Base-by-base conservation (phyloP, 176 grass and related monocot species). In the Carex kokanica region DNA sequence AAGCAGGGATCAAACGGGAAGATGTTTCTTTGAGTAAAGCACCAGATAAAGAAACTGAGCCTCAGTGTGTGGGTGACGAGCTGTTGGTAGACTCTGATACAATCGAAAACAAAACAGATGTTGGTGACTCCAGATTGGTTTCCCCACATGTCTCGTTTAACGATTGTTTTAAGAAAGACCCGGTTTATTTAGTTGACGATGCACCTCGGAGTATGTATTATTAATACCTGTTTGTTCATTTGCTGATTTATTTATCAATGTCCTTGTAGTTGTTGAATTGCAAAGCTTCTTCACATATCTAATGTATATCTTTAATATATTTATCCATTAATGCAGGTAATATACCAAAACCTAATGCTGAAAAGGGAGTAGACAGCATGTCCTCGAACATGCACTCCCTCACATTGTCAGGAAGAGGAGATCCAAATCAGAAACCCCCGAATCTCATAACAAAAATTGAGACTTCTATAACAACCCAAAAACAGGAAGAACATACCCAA, bases 361-460 rank as follows among this genome's bases (percentile, higher is more conserved):
- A 91, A 82, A 90, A 88, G 88, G 90, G 78, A 89, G 89, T 84
- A 77, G 81, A 98, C 78, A 86, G 82, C 78, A 91, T 91, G 86
- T 90, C 78, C 60, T 91, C 89, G 91, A 91, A 93, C 83, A 74
- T 94, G 82, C 87, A 90, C 89, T 91, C 87, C 90, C 85, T 94
- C 82, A 85, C 89, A 87, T 94, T 98, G 87, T 86, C 89, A 84
- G 87, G 86, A 86, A 82, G 80, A 86, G 89, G 88, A 77, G 73
- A 86, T 88, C 78, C 83, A 16, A 81, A 58, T 13, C 21, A 13
- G 83, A 86, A 87, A 24, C 55, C 86, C 27, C 87, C 88, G 66
- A 85, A 86, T 72, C 56, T 87, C 78, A 65, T 27, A 69, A 88
- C 61, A 80, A 91, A 85, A 72, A 85, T 88, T 85, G 79, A 85